A percentile compares a stretch with the other conserved stretches of the same genome.
phyloP scores from a whole-genome alignment of 257 asterid species.

The Solanum tarapatanum region DNA sequence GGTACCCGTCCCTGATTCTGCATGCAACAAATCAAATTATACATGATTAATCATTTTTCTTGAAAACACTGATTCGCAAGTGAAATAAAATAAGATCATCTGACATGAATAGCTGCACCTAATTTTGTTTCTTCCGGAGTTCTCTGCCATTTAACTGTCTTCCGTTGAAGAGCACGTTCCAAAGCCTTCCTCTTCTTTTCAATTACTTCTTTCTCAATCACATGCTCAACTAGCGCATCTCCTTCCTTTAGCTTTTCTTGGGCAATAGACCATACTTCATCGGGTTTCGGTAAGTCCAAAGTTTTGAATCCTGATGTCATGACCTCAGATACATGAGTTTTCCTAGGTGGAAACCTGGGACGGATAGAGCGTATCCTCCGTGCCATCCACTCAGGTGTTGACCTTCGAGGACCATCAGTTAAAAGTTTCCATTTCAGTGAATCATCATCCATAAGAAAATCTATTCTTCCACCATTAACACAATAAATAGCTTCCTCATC shows the following conservation, averaged over 20 bases:
- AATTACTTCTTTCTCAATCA: conserved; percentile 32
- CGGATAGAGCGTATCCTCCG: conserved; percentile 18
- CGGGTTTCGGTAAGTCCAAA: conserved; percentile 25
- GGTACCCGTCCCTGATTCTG: conserved; percentile 38
- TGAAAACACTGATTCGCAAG: neutral
- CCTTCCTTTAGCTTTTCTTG: conserved; percentile 27
- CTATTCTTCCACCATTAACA: conserved; percentile 30
- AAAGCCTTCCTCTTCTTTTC: conserved; percentile 31
- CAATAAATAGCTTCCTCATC: conserved; percentile 14
- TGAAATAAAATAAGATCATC: neutral
- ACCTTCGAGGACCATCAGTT: conserved; percentile 32
- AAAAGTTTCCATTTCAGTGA: conserved; percentile 32
- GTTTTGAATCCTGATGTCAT: conserved; percentile 14
- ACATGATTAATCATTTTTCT: neutral
- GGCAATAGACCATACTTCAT: conserved; percentile 33
- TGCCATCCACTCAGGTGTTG: conserved; percentile 33
- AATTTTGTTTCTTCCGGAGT: conserved; percentile 31
- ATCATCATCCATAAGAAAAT: conserved; percentile 21
- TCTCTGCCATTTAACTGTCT: conserved; percentile 30
- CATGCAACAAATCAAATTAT: conserved; percentile 7
- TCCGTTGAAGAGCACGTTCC: conserved; percentile 31
- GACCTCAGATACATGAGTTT: conserved; percentile 16
- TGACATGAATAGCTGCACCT: conserved; percentile 12
- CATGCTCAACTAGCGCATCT: conserved; percentile 28
- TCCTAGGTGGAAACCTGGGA: conserved; percentile 36